These are phyloP conservation scores for Aspergillus sp. DNA, from an alignment of 2,329 filamentous ascomycete species.

Conservation along the genomic window DNA sequence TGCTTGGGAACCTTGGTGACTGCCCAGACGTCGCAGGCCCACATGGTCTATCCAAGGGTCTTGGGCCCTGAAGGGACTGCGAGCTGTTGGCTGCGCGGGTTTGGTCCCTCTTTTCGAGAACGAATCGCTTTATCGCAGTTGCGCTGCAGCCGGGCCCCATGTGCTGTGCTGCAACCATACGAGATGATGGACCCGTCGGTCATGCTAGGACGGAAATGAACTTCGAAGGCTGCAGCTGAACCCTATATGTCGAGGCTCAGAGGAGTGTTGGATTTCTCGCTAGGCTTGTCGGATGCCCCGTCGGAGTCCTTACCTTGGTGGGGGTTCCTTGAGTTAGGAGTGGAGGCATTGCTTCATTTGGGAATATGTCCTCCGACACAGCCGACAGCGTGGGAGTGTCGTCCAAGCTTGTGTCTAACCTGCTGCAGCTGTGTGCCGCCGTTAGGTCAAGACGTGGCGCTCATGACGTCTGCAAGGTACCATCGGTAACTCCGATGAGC, in stretches of 20 bases:
- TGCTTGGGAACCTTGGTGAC: slow-evolving; percentile 25
- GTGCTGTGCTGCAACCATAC: slow-evolving; percentile 5
- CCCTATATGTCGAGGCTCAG: background rate
- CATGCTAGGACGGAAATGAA: background rate
- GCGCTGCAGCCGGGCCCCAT: background rate
- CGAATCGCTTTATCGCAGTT: background rate
- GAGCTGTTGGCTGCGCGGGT: background rate
- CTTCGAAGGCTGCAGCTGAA: background rate
- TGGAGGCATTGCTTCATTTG: background rate
- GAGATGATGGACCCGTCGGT: background rate
- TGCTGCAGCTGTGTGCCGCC: background rate
- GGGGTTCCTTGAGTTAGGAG: background rate
- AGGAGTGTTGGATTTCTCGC: background rate
- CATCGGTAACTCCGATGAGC: background rate
- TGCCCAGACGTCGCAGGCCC: slow-evolving; percentile 1
- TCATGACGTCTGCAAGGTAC: background rate
- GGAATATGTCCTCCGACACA: background rate
- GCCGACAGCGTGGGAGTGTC: background rate
- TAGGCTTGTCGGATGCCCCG: too few species aligned
- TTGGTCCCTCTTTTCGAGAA: background rate
- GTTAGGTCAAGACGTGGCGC: background rate
- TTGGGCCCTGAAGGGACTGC: background rate
- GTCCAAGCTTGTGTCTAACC: background rate
- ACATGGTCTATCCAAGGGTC: background rate
- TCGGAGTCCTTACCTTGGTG: background rate